Evolutionary conservation across 257 asterid species (phyloP), one percentile per base, ranked within the genome.

Genomic region (Handroanthus guayacan): DNA sequence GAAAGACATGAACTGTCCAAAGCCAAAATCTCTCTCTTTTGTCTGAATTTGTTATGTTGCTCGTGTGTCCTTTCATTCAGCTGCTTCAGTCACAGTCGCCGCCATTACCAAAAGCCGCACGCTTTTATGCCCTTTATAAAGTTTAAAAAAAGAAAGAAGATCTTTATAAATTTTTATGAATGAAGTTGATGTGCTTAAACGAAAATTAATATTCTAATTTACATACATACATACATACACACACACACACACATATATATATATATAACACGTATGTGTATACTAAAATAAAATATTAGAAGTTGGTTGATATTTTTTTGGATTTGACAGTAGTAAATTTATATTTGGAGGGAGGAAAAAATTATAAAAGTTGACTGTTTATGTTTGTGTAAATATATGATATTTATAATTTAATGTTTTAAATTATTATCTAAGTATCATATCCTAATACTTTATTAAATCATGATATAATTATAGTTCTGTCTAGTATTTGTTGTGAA

Each of bases 51-150:
- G 25, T n/a, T 66, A 37, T 66, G 45, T 63, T 50, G 48, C 64
- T 76, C 84, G 83, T 76, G 66, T 44, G 87, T 80, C 86, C 71
- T 80, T 58, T 76, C 81, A 17, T 12, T 64, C 67, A 1, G 31
- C 31, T 44, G 87, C 77, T 3, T 60, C 66, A 55, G 61, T 84
- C 82, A 71, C 84, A 77, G 81, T 86, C 84, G 91, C 91, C 87
- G 88, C 89, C 87, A 82, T 74, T 76, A 76, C 2, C 81, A 74
- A 81, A 71, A 67, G 80, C 72, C 64, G 67, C 38, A 51, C 61
- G 9, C 69, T 74, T 63, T 82, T 78, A 31, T 9, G 60, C 64
- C 75, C 79, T 37, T 75, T 11, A 8, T 64, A 67, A 60, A 20
- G 25, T 50, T 13, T 12, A 51, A 51, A 51, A 12, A 51, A 12